Base-by-base conservation (phyloP, 2,329 filamentous ascomycete species). In the Talaromyces sp. region DNA sequence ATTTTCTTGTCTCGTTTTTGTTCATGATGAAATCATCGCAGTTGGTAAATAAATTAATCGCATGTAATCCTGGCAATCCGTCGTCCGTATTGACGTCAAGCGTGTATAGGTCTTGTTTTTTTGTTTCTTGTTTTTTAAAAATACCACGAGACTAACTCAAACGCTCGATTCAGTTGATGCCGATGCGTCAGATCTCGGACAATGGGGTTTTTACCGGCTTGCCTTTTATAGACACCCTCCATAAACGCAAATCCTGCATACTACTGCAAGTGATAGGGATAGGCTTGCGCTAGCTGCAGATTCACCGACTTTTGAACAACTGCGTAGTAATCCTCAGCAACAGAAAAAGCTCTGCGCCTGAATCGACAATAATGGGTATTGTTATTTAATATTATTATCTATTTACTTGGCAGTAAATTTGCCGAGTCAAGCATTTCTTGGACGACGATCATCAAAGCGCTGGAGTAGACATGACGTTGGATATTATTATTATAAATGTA, bases 211-310 rank as follows among this genome's bases (percentile, higher is more conserved):
- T 25, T 25, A 47, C 44, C 44, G 44, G 22, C 9, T n/a, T 11
- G n/a, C 49, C 15, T 30, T 30, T 17, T n/a, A 19, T 52, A 53
- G 25, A 15, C 49, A 28, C 25, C 28, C 28, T 30, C 49, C 49
- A 15, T 30, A 17, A 30, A 53, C 11, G 44, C 44, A 17, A 15
- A 30, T 9, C 49, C 25, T 53, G 49, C 49, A 53, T 30, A 27
- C 49, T 53, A 53, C 49, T 53, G 49, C 49, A 53, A 53, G 49
- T 53, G 49, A 53, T 53, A n/a, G 27, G 49, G 25, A 53, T 53
- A 30, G 49, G 49, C 49, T 11, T 30, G 4, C 25, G 9, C 15
- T 53, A 53, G 49, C 49, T 53, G 28, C 49, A 53, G 49, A 30
- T 53, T 53, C 49, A 53, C 49, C 49, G 49, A 53, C 49, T 53